These are phyloP conservation scores for Isatis lusitanica DNA, from an alignment of 441 rosid genomes.

Conservation along the genomic window DNA sequence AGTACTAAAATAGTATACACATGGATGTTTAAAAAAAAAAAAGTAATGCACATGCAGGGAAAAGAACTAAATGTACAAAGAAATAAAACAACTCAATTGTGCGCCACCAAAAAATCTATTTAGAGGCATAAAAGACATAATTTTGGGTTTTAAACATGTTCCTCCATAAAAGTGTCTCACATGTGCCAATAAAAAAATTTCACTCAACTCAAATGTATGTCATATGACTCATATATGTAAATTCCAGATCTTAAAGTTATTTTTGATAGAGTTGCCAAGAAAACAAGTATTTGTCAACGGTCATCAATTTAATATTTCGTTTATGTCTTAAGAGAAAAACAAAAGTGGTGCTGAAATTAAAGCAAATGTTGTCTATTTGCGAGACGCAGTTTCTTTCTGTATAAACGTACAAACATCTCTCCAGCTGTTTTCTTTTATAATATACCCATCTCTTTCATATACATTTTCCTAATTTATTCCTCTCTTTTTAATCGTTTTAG, in stretches of 20 bases:
- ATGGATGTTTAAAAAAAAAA: neutral
- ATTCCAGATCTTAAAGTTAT: neutral
- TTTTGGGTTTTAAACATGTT: neutral
- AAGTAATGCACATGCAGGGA: neutral
- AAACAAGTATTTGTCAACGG: neutral
- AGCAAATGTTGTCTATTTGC: neutral
- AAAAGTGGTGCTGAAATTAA: neutral
- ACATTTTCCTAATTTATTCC: slow-evolving; percentile 5
- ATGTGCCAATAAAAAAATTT: neutral
- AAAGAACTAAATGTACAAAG: neutral
- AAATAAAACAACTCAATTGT: neutral
- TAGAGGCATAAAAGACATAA: neutral
- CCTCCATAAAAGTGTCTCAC: neutral
- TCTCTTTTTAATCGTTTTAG: slow-evolving; percentile 20
- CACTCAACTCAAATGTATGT: neutral
- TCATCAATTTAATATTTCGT: neutral
- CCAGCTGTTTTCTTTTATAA: slow-evolving; percentile 20
- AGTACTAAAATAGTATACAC: neutral
- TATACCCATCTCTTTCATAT: slow-evolving; percentile 15
- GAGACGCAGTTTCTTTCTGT: neutral
- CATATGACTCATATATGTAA: neutral
- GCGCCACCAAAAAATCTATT: neutral
- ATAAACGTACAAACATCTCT: slow-evolving; percentile 12
- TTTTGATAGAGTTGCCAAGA: neutral
- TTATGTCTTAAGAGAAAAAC: neutral